phyloP scores from a whole-genome alignment of 345 rosid genomes.

The Populus euphratica region DNA sequence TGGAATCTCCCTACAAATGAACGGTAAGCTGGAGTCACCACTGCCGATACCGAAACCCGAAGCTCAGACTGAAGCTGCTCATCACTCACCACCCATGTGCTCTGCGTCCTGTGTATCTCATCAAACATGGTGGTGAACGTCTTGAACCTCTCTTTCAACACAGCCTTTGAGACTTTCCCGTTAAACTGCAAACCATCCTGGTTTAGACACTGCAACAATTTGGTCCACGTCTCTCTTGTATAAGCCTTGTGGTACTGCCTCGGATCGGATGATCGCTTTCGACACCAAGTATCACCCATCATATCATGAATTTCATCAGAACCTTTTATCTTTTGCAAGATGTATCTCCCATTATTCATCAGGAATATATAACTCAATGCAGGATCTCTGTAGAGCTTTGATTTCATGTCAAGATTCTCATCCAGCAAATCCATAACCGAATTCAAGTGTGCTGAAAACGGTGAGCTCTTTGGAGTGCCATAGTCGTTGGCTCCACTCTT shows the following conservation, averaged over 20 bases:
- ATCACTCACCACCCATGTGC: slow-evolving; percentile 79
- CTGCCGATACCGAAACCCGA: slow-evolving; percentile 70
- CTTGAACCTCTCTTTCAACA: slow-evolving; percentile 86
- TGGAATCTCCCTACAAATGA: slow-evolving; percentile 72
- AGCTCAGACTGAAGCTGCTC: slow-evolving; percentile 94
- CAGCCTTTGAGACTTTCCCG: slow-evolving; percentile 73
- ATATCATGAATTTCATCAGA: slow-evolving; percentile 54
- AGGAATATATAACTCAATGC: slow-evolving; percentile 68
- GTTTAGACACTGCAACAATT: slow-evolving; percentile 60
- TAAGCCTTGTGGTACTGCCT: slow-evolving; percentile 75
- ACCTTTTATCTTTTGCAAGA: slow-evolving; percentile 72
- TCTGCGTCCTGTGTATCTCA: slow-evolving; percentile 85
- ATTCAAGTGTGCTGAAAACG: slow-evolving; percentile 51
- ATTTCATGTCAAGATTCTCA: slow-evolving; percentile 51
- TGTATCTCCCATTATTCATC: slow-evolving; percentile 98
- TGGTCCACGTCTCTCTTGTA: slow-evolving; percentile 82
- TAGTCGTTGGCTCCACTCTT: slow-evolving; percentile 13
- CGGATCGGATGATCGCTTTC: slow-evolving; percentile 65
- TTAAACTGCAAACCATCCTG: slow-evolving; percentile 63
- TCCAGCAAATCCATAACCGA: slow-evolving; percentile 71
- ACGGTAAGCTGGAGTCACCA: slow-evolving; percentile 78
- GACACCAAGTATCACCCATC: slow-evolving; percentile 71
- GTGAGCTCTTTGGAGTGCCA: slow-evolving; percentile 22
- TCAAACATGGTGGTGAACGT: slow-evolving; percentile 81
- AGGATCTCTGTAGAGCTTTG: slow-evolving; percentile 67